phyloP scores from a whole-genome alignment of 176 grass and related monocot species.

The Rhynchospora tenuis region DNA sequence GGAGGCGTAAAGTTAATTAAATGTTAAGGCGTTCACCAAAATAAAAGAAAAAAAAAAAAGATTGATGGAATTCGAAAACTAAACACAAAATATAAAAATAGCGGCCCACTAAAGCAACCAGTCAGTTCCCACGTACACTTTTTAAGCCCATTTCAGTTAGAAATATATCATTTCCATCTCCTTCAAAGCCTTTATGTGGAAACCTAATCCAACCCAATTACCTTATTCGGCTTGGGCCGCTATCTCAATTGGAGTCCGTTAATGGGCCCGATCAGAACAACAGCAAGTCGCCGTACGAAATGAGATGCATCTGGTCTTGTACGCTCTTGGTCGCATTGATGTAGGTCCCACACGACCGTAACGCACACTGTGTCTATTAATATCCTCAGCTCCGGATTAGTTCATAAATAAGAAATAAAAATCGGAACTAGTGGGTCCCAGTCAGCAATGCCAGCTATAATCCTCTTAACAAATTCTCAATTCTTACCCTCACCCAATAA shows the following conservation, averaged over 20 bases:
- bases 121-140: background rate
- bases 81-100: too few relatives aligned
- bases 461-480: constrained; percentile 21
- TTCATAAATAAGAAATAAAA: constrained; percentile 18
- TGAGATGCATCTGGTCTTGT: background rate
- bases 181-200: background rate
- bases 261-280: background rate
- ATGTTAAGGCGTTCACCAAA: too few relatives aligned
- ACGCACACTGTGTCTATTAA: background rate
- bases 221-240: background rate
- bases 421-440: constrained; percentile 26
- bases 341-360: background rate
- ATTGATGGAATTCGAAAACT: background rate
- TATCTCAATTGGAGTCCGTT: background rate
- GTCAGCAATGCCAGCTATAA: constrained; percentile 39
- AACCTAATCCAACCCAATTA: background rate
- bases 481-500: background rate
- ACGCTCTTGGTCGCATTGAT: background rate
- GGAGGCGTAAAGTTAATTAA: background rate
- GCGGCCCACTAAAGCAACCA: background rate
- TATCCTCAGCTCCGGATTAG: constrained; percentile 11
- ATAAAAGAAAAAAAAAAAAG: too few relatives aligned
- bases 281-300: background rate
- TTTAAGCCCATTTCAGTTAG: background rate
- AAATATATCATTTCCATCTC: background rate